Conservation (phyloP, 805 yeast species). For the Schwanniomyces polymorphus region DNA sequence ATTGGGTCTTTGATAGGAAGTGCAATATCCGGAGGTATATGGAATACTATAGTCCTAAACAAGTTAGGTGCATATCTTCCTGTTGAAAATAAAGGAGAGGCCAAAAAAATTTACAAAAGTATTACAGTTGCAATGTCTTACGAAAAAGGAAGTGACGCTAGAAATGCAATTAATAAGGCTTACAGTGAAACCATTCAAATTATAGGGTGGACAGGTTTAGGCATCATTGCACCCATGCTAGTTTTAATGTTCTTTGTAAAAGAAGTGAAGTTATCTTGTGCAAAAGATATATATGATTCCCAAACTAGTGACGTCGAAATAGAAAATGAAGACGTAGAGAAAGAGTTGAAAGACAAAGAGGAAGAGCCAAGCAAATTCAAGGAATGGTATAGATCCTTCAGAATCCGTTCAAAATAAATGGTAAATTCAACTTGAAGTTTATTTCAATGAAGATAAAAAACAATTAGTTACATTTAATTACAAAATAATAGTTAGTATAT, state of each 20-base stretch:
- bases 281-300: constrained; percentile 10
- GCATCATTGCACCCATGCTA: constrained; percentile 22
- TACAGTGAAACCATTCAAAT: constrained; percentile 28
- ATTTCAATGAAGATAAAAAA: too few species aligned
- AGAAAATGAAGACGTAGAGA: neutral
- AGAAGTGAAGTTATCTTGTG: constrained; percentile 20
- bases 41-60: neutral
- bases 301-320: constrained; percentile 5
- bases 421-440: too few species aligned
- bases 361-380: too few species aligned
- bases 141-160: constrained; percentile 23
- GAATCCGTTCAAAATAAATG: too few species aligned
- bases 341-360: too few species aligned
- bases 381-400: too few species aligned
- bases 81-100: constrained; percentile 2
- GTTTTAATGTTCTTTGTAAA: constrained; percentile 24
- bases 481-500: too few species aligned
- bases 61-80: neutral
- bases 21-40: neutral
- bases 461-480: too few species aligned
- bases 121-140: constrained; percentile 20
- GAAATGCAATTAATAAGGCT: constrained; percentile 17
- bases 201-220: constrained; percentile 26
- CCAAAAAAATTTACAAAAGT: constrained; percentile 19
- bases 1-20: neutral